Base-by-base conservation (phyloP, 2,329 filamentous ascomycete species). In the Apiospora arundinis region DNA sequence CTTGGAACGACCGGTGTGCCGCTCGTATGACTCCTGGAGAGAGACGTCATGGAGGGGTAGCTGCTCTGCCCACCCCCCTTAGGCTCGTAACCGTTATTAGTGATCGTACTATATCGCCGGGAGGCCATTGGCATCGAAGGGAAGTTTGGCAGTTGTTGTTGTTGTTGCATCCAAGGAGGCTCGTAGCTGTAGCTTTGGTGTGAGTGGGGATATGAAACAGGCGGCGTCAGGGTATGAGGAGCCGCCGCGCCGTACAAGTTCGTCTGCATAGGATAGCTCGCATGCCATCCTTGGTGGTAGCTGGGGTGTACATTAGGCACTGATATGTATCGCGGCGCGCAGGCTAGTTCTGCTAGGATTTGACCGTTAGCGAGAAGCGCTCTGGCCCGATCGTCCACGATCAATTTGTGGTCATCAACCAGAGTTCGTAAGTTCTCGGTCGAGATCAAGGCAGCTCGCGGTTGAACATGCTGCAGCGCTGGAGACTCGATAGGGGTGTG, bases 351-450 rank as follows among this genome's bases (percentile, higher is more conserved):
- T 1, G 52, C 45, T 9, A 49, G 44, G 1, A 32, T 42, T 48
- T 25, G 16, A n/a, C 60, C 69, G 4, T 69, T n/a, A 45, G 56
- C 67, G 18, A 71, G 23, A 14, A 60, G 23, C 44, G 44, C 18
- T 21, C 63, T 52, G 7, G 25, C 16, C 7, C 49, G 69, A 16
- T 74, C 72, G 11, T 71, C 42, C 8, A 74, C 37, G 23, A 74
- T 32, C 18, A 76, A 12, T 7, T 74, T 73, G 28, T 76, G 70
- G 18, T 92, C 90, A 69, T 92, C 89, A 46, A 92, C 85, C 0
- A 90, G 89, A 0, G 89, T 85, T 12, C 91, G 88, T 81, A 93
- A 93, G 80, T 90, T 92, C 76, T 92, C 89, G 68, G n/a, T n/a
- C n/a, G n/a, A n/a, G n/a, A n/a, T n/a, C n/a, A n/a, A n/a, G n/a